Base-by-base conservation (phyloP, 2,329 filamentous ascomycete genomes). In the Lachnellula arida region DNA sequence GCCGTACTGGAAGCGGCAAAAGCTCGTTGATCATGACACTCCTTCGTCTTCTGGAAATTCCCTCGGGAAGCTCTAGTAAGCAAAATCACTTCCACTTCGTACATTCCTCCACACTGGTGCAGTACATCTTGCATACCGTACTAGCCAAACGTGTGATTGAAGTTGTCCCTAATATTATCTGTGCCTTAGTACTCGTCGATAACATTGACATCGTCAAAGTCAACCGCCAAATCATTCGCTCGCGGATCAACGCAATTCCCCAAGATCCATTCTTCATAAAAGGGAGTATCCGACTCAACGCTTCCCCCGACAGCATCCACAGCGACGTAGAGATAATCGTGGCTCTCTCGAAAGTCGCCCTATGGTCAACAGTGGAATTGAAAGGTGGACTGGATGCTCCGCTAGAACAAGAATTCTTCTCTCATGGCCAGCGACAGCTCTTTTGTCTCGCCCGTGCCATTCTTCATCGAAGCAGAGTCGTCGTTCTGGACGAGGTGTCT, bases 271-370 rank as follows among this genome's bases (percentile, higher is more conserved):
- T 73, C 23, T 64, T 76, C 4, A 68, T 77, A 54, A 67, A 69
- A 46, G 73, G 73, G 9, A 55, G 52, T 9, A 22, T 58, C 46
- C 72, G 58, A 9, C 22, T 52, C 19, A 60, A 60, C 17, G 48
- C 57, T 1, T 78, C 80, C 56, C 77, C 78, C 5, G 35, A 22
- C 17, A 7, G 12, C 22, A 14, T 12, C 5, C 8, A 12, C 9
- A 12, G 5, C 8, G 43, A 46, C 28, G 56, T 49, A 46, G 81
- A 96, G 62, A 87, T 97, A 46, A 96, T 94, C 70, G 83, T 82
- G 3, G 88, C 89, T 0, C 81, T 97, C 2, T 85, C 88, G 55
- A 84, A 90, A 22, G 92, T 97, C 12, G 91, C 43, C 14, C 46
- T 60, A 23, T 54, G 58, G 53, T 2, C n/a, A 15, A 50, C 25